A percentile compares a stretch with the other conserved stretches of the same genome.
Evolutionary conservation across 495 filamentous ascomycete genomes (phyloP).

Genomic region (Penicillium coprophilum): DNA sequence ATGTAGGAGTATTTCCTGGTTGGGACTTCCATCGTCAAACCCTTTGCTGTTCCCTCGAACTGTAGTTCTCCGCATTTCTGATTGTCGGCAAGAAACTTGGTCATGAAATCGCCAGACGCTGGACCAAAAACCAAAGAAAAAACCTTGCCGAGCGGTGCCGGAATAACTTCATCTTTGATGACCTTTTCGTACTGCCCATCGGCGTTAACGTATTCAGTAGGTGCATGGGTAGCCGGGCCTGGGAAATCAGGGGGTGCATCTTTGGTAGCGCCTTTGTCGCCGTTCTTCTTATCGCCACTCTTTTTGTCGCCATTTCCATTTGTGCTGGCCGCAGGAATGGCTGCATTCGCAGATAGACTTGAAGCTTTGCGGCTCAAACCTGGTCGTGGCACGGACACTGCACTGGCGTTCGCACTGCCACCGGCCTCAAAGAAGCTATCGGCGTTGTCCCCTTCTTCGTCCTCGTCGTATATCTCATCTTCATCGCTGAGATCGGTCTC

Average conservation of each 20-base stretch:
- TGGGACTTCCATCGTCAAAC: constrained; percentile 69
- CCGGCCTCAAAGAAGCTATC: constrained; percentile 61
- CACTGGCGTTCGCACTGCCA: constrained; percentile 60
- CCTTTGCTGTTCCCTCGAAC: constrained; percentile 77
- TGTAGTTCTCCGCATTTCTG: constrained; percentile 86
- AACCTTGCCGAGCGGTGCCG: constrained; percentile 88
- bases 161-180: constrained; percentile 80
- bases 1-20: constrained; percentile 81
- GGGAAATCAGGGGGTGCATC: constrained; percentile 69
- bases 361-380: constrained; percentile 66
- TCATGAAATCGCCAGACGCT: constrained; percentile 73
- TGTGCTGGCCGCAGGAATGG: constrained; percentile 25
- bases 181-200: constrained; percentile 79
- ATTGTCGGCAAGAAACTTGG: constrained; percentile 79
- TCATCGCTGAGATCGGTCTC: constrained; percentile 60
- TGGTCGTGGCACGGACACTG: constrained; percentile 49
- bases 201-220: constrained; percentile 79
- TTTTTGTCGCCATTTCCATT: constrained; percentile 46
- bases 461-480: constrained; percentile 77
- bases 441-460: constrained; percentile 58
- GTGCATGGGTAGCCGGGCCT: constrained; percentile 76
- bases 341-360: constrained; percentile 48
- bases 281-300: constrained; percentile 48
- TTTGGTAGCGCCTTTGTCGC: constrained; percentile 54
- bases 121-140: constrained; percentile 86